Percentiles rank a stretch among this genome's conserved stretches.
Conservation (phyloP, 305 asterid species). For the Rubia occidens region DNA sequence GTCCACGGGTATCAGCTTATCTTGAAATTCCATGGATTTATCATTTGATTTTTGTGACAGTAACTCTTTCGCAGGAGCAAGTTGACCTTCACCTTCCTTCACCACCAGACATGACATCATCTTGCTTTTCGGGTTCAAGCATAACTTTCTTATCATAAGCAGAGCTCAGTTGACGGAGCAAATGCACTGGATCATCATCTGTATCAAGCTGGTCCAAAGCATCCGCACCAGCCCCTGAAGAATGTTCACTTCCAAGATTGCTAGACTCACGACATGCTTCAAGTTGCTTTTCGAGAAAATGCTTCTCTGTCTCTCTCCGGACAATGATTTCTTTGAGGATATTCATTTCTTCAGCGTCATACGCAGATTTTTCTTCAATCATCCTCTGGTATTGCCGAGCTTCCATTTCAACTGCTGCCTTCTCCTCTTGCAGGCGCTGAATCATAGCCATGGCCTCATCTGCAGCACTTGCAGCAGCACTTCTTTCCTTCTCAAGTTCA, state of each 20-base stretch:
- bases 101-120: constrained; percentile 13
- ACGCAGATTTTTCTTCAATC: constrained; percentile 70
- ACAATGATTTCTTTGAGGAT: constrained; percentile 74
- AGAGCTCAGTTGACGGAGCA: constrained; percentile 32
- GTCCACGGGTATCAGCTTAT: constrained; percentile 40
- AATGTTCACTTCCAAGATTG: constrained; percentile 30
- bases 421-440: constrained; percentile 82
- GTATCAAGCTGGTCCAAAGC: constrained; percentile 24
- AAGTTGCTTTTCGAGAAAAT: constrained; percentile 64
- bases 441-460: constrained; percentile 99
- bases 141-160: constrained; percentile 32
- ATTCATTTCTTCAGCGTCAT: constrained; percentile 90
- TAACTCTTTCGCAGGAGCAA: constrained; percentile 19
- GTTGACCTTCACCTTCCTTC: constrained; percentile 11
- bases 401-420: constrained; percentile 78
- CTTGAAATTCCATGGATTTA: constrained; percentile 33
- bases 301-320: constrained; percentile 76
- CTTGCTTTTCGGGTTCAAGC: constrained; percentile 15
- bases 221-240: constrained; percentile 19
- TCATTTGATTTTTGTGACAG: constrained; percentile 17
- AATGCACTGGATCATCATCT: constrained; percentile 35
- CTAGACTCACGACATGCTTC: constrained; percentile 51
- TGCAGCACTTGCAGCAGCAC: constrained; percentile 86
- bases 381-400: constrained; percentile 87
- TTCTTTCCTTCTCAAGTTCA: constrained; percentile 96